A percentile compares a stretch with the other conserved stretches of the same genome.
Conservation (phyloP, 2,329 filamentous ascomycete species). For the Fonsecaea pugnacius region DNA sequence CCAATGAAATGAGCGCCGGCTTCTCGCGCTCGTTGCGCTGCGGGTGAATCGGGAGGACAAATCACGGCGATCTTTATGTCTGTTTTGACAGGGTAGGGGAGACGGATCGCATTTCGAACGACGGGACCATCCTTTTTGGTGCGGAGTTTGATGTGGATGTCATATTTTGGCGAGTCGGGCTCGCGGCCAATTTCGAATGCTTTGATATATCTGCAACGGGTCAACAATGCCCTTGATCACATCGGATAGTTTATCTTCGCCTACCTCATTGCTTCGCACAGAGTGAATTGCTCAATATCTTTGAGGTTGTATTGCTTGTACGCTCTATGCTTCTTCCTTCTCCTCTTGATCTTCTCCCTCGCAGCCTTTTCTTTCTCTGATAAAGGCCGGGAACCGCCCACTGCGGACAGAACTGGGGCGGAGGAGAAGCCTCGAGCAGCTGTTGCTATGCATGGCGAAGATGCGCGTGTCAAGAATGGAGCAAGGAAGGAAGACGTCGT, state of each 20-base stretch:
- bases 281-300: constrained; percentile 72
- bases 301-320: constrained; percentile 68
- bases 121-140: constrained; percentile 84
- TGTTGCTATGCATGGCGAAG: constrained; percentile 12
- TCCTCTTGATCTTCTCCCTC: constrained; percentile 64
- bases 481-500: constrained; percentile 33
- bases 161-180: constrained; percentile 79
- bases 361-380: constrained; percentile 50
- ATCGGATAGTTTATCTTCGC: constrained; percentile 10
- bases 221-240: not conserved
- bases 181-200: constrained; percentile 87
- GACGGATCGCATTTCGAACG: constrained; percentile 81
- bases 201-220: constrained; percentile 73
- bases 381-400: constrained; percentile 37
- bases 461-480: constrained; percentile 20
- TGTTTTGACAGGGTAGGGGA: constrained; percentile 88
- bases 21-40: constrained; percentile 72
- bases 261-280: constrained; percentile 89
- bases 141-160: constrained; percentile 79
- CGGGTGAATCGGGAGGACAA: constrained; percentile 76
- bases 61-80: constrained; percentile 90
- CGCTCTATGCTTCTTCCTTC: constrained; percentile 68
- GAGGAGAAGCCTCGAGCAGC: constrained; percentile 32
- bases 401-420: constrained; percentile 41
- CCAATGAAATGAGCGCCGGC: constrained; percentile 84